Conservation (phyloP, 495 filamentous ascomycete genomes). For the Penicillium ucsense region DNA sequence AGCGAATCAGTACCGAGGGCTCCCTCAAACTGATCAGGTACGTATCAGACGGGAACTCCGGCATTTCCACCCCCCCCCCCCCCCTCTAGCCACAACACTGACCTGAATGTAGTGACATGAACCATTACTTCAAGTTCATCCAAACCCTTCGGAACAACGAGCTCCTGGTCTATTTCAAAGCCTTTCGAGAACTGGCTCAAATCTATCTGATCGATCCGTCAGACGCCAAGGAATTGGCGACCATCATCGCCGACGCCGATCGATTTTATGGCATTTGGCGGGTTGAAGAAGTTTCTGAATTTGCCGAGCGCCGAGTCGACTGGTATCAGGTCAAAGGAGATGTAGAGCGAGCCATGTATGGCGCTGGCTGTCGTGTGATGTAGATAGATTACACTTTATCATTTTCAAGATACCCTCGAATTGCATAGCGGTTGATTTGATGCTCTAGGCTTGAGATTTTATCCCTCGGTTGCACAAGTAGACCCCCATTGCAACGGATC, state of each 20-base stretch:
- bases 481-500: no score
- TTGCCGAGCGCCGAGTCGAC: slow-evolving; percentile 85
- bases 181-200: slow-evolving; percentile 84
- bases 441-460: neutral
- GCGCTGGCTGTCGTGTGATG: slow-evolving; percentile 82
- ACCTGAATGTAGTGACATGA: slow-evolving; percentile 65
- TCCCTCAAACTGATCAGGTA: slow-evolving; percentile 85
- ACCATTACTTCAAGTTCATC: slow-evolving; percentile 81
- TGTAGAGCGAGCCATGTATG: slow-evolving; percentile 97
- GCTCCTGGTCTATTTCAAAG: slow-evolving; percentile 80
- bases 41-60: neutral
- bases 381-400: slow-evolving; percentile 23
- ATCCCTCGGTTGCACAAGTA: no score
- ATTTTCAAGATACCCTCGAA: slow-evolving; percentile 16
- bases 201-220: slow-evolving; percentile 85
- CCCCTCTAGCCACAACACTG: neutral
- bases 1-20: slow-evolving; percentile 81
- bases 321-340: slow-evolving; percentile 81
- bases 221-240: slow-evolving; percentile 91
- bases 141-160: slow-evolving; percentile 70
- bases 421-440: slow-evolving; percentile 15
- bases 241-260: slow-evolving; percentile 84
- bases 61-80: neutral
- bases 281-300: slow-evolving; percentile 96
- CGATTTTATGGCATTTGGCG: slow-evolving; percentile 87